A percentile compares a stretch with the other conserved stretches of the same genome.
Evolutionary conservation across 164 flowering plant species (phyloP).

Genomic region (Aristolochia californica): DNA sequence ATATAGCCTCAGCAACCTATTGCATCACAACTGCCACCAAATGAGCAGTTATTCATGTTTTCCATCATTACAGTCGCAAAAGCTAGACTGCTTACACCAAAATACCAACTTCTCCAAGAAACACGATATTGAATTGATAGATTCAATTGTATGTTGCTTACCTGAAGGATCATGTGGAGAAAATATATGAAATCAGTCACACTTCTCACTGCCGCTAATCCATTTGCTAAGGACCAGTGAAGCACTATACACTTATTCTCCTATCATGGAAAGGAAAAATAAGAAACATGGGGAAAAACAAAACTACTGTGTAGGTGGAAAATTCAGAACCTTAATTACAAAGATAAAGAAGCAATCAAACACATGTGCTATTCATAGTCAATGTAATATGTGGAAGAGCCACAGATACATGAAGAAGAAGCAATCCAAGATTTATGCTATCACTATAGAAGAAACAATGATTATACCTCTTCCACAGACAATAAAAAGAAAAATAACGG

Average conservation of each 20-base stretch:
- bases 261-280: slow-evolving; percentile 25
- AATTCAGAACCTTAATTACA: too few species aligned
- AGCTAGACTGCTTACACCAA: too few species aligned
- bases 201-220: slow-evolving; percentile 60
- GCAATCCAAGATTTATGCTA: slow-evolving; percentile 2
- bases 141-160: slow-evolving; percentile 7
- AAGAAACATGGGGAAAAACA: background rate
- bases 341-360: too few species aligned
- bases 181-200: slow-evolving; percentile 61
- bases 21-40: too few species aligned
- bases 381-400: too few species aligned
- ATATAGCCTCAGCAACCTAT: too few species aligned
- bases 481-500: slow-evolving; percentile 80
- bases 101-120: background rate
- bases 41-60: too few species aligned
- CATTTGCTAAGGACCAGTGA: slow-evolving; percentile 36
- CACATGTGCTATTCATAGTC: too few species aligned
- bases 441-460: background rate
- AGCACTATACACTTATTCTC: slow-evolving; percentile 56
- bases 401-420: too few species aligned
- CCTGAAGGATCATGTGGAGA: slow-evolving; percentile 85
- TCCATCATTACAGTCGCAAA: too few species aligned
- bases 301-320: background rate
- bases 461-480: slow-evolving; percentile 42
- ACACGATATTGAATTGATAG: background rate